Conservation (phyloP, 176 grass and related monocot genomes). For the Pontederia crassipes region DNA sequence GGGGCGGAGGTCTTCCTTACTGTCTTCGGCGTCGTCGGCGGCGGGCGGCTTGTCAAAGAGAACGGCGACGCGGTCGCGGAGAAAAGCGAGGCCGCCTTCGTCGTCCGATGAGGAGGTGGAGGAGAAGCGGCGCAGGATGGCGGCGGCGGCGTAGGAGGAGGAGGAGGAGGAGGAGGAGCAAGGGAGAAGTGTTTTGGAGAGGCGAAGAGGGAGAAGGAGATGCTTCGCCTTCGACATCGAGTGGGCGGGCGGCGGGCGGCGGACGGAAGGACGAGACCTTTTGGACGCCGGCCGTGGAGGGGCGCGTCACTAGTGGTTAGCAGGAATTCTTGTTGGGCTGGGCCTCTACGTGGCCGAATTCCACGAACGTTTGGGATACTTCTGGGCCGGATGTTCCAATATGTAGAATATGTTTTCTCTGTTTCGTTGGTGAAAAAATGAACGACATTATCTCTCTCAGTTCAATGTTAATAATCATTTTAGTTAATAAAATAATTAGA, state of each 20-base stretch:
- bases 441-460: no score
- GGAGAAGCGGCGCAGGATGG: constrained; percentile 7
- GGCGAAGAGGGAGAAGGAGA: neutral
- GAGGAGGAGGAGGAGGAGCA: neutral
- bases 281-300: no score
- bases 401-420: no score
- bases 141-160: no score
- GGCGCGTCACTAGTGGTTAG: no score
- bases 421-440: no score
- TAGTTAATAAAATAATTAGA: no score
- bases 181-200: neutral
- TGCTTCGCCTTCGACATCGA: neutral
- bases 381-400: no score
- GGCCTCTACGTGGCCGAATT: no score
- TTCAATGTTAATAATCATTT: no score
- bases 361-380: no score
- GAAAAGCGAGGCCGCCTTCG: neutral
- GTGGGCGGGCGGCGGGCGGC: constrained; percentile 15
- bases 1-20: constrained; percentile 18
- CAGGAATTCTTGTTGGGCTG: no score
- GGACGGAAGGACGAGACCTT: neutral
- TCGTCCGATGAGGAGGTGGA: neutral
- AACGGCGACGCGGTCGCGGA: constrained; percentile 3
- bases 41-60: neutral
- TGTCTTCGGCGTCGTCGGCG: constrained; percentile 1